Evolutionary conservation across 345 rosid genomes (phyloP), one percentile per base, ranked within the genome.

Genomic region (Eucalyptus pauciflora): DNA sequence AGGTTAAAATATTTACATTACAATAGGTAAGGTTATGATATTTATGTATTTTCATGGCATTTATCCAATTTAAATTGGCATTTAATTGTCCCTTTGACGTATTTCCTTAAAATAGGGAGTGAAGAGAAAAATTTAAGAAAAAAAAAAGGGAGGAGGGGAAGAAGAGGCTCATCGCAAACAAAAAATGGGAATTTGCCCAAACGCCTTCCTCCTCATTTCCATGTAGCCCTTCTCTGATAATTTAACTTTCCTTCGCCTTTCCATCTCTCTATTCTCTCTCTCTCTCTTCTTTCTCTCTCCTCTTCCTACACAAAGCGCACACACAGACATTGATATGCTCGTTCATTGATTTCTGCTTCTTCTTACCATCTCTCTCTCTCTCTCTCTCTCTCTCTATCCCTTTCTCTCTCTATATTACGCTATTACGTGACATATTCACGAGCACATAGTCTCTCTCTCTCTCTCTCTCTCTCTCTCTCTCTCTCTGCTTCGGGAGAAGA

Each of bases 401-500:
- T 37, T n/a, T 46, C 60, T 69, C 88, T n/a, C 88, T 29, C 83
- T 87, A 54, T 88, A 41, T 43, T 29, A 5, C 31, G 45, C 88
- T 88, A 16, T 43, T 43, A 3, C 31, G 52, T 31, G 56, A 54
- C 88, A 50, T 79, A 71, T 13, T 83, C 54, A 64, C 45, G 54
- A 27, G 27, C 56, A 60, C 67, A 62, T 89, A 60, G 52, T 56
- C 88, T 60, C 31, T 64, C 86, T 62, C n/a, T 85, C 86, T 85
- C 86, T 81, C 86, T 89, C 87, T 85, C 81, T 24, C 60, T 22
- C 60, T 67, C 49, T 69, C 76, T 49, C 86, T 76, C 37, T 81
- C 87, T 90, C 86, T 86, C 88, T 13, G 67, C 87, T 86, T 90
- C 54, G 83, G 86, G 81, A 88, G 90, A 93, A 88, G 88, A 94